Evolutionary conservation across 768 basidiomycete species (phyloP).

Genomic region (Pleurotus giganteus): DNA sequence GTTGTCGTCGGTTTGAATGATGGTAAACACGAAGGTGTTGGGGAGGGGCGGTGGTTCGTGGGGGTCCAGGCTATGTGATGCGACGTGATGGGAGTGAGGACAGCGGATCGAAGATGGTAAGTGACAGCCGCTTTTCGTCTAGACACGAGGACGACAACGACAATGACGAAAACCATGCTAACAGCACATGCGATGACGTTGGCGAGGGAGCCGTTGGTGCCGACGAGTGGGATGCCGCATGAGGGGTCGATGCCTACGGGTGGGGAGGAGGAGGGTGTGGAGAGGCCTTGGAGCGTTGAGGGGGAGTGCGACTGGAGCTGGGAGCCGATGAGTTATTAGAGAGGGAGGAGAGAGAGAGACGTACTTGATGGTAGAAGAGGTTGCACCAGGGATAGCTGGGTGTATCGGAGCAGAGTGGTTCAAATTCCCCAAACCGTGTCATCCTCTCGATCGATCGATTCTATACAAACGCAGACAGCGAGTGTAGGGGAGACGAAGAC

Average conservation of each 20-base stretch:
- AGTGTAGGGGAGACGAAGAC: too few relatives aligned
- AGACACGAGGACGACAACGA: conserved; percentile 55
- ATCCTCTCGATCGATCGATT: too few relatives aligned
- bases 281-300: conserved; percentile 37
- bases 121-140: conserved; percentile 88
- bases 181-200: conserved; percentile 82
- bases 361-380: conserved; percentile 86
- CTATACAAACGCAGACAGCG: too few relatives aligned
- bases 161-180: conserved; percentile 57
- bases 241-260: conserved; percentile 81
- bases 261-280: conserved; percentile 46
- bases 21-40: too few relatives aligned
- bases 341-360: conserved; percentile 11
- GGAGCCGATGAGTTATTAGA: conserved; percentile 16
- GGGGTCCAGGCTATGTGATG: too few relatives aligned
- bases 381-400: conserved; percentile 94
- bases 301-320: conserved; percentile 38
- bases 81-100: too few relatives aligned
- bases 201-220: conserved; percentile 60
- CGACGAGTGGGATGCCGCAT: conserved; percentile 74
- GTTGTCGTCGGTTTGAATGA: too few relatives aligned
- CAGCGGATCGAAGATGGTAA: too few relatives aligned
- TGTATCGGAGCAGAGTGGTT: conserved; percentile 59
- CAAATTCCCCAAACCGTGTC: conserved; percentile 75
- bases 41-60: too few relatives aligned